A percentile compares a stretch with the other conserved stretches of the same genome.
These are phyloP conservation scores for Ophiostoma sp. DNA, from an alignment of 2,329 filamentous ascomycete species.

Conservation along the genomic window DNA sequence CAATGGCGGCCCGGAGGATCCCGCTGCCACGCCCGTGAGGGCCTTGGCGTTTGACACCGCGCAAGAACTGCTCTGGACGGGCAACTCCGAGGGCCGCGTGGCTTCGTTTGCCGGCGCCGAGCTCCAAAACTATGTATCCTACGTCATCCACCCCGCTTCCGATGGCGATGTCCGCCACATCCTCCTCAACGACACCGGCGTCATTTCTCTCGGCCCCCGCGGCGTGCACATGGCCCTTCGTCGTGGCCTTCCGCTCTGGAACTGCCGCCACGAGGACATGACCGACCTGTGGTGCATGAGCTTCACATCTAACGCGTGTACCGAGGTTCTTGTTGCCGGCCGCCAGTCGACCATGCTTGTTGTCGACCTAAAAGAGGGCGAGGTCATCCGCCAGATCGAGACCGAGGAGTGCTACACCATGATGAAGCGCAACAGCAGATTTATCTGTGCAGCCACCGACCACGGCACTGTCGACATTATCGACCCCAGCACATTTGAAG, in stretches of 20 bases:
- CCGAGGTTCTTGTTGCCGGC: slow-evolving; percentile 81
- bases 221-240: slow-evolving; percentile 86
- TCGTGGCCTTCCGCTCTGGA: slow-evolving; percentile 80
- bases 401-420: slow-evolving; percentile 77
- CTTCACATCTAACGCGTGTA: slow-evolving; percentile 79
- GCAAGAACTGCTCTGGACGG: slow-evolving; percentile 89
- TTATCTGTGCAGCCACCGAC: slow-evolving; percentile 86
- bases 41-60: slow-evolving; percentile 83
- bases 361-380: slow-evolving; percentile 64
- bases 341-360: slow-evolving; percentile 81
- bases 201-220: slow-evolving; percentile 75
- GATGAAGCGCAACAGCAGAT: slow-evolving; percentile 77
- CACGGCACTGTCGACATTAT: slow-evolving; percentile 80
- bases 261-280: slow-evolving; percentile 65
- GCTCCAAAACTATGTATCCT: slow-evolving; percentile 84
- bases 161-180: slow-evolving; percentile 84
- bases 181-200: slow-evolving; percentile 83
- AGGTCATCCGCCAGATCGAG: slow-evolving; percentile 47
- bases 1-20: slow-evolving; percentile 59
- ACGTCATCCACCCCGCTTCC: slow-evolving; percentile 66
- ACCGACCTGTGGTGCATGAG: slow-evolving; percentile 89
- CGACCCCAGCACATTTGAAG: slow-evolving; percentile 68
- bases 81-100: slow-evolving; percentile 62
- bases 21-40: slow-evolving; percentile 61
- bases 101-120: slow-evolving; percentile 83